phyloP scores from a whole-genome alignment of 163 green algal genomes.

The Volvox carteri region DNA sequence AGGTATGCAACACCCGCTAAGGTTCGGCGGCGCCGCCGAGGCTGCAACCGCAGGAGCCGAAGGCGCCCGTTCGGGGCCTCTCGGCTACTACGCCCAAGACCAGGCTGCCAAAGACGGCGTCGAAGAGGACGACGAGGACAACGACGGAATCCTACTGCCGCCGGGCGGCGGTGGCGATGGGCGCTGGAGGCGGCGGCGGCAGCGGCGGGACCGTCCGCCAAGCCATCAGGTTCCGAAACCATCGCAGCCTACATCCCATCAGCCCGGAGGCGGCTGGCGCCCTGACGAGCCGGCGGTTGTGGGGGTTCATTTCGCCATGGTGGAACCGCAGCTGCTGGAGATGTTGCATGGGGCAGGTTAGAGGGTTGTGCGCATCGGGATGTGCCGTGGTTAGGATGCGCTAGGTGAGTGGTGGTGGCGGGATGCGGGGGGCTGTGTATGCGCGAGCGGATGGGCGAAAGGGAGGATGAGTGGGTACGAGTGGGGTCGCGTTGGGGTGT shows the following conservation, averaged over 20 bases:
- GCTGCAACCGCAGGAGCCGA: not conserved
- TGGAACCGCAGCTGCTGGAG: constrained; percentile 40
- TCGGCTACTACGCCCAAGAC: not conserved
- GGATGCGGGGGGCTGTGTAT: no score
- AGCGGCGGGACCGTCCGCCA: not conserved
- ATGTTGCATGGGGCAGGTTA: constrained; percentile 44
- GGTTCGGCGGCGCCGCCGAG: constrained; percentile 4
- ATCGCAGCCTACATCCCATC: not conserved
- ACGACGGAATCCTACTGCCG: not conserved
- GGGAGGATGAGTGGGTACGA: no score
- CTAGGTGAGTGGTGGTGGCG: not conserved
- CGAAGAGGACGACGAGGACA: not conserved
- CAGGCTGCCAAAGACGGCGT: constrained; percentile 17
- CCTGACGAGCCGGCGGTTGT: constrained; percentile 55
- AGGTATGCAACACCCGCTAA: constrained; percentile 62
- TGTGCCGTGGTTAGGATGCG: no score
- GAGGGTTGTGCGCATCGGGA: no score
- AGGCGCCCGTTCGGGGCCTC: not conserved
- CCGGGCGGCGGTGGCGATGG: not conserved
- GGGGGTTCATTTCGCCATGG: constrained; percentile 67
- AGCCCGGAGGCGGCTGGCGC: constrained; percentile 20
- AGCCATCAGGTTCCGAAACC: not conserved
- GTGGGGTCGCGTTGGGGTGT: no score
- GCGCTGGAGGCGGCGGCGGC: not conserved
- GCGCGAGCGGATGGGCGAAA: no score